phyloP scores from a whole-genome alignment of 2,329 filamentous ascomycete species.

The Dryadomyces quercus-mongolicae region DNA sequence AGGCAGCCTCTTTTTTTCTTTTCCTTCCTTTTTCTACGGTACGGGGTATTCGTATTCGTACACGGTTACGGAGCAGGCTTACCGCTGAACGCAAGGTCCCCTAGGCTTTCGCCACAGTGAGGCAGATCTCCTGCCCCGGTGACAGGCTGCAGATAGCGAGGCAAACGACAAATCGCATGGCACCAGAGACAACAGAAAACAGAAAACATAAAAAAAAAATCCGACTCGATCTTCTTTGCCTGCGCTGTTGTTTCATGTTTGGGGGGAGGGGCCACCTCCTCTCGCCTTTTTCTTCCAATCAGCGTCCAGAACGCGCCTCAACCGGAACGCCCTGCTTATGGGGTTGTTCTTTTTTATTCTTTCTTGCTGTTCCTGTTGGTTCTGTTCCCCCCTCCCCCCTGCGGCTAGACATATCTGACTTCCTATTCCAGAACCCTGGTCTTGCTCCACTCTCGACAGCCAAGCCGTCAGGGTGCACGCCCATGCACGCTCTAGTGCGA shows the following conservation, averaged over 20 bases:
- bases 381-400: neutral
- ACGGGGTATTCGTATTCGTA: no score
- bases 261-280: neutral
- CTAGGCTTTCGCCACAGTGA: no score
- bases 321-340: neutral
- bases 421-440: neutral
- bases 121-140: neutral
- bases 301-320: neutral
- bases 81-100: no score
- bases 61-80: no score
- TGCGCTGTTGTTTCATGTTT: neutral
- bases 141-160: neutral
- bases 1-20: no score
- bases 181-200: no score
- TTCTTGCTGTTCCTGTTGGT: neutral
- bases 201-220: no score
- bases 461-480: neutral
- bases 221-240: neutral
- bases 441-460: no score
- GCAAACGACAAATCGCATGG: neutral
- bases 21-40: no score
- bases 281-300: neutral
- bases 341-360: neutral
- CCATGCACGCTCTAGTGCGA: neutral
- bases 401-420: neutral